Evolutionary conservation across 768 basidiomycete genomes (phyloP), one percentile per base, ranked within the genome.

Genomic region (Coprinopsis strossmayeri): DNA sequence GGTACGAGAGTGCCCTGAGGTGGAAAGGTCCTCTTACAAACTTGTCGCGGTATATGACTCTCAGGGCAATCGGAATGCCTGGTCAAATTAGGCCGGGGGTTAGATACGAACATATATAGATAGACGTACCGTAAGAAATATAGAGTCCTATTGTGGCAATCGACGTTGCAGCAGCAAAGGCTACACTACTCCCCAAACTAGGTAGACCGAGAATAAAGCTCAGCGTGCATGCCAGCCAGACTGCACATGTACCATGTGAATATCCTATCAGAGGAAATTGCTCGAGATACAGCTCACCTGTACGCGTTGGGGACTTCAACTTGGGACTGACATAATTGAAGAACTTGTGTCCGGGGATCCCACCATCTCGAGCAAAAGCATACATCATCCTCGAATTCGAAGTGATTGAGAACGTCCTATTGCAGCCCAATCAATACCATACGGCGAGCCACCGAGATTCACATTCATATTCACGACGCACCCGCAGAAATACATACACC

Each of bases 351-450:
- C 80, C 83, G 0, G 87, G 85, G 23, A 87, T 72, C 9, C 77
- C 85, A 0, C 84, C 81, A 60, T 91, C 87, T 32, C 87, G 76
- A 2, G 84, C 74, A 57, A 88, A 89, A 0, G 86, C 82, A 59
- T 81, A 91, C 82, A 85, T 86, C 87, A 89, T 89, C 0, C 87
- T 73, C 2, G 81, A 84, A 59, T 89, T 91, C 0, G 81, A 81
- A 0, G 87, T 87, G 43, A 91, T 65, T 0, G 84, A 87, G 66
- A 90, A 90, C 0, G 82, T 84, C 10, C 83, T 82, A 20, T 21
- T 38, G 23, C 2, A 35, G 27, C 45, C 3, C n/a, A 9, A 11
- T n/a, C n/a, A n/a, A n/a, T n/a, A n/a, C n/a, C n/a, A n/a, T n/a
- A n/a, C n/a, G n/a, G n/a, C n/a, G n/a, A n/a, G n/a, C n/a, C n/a